Evolutionary conservation across 257 asterid species (phyloP).

Genomic region (Phtheirospermum japonicum): DNA sequence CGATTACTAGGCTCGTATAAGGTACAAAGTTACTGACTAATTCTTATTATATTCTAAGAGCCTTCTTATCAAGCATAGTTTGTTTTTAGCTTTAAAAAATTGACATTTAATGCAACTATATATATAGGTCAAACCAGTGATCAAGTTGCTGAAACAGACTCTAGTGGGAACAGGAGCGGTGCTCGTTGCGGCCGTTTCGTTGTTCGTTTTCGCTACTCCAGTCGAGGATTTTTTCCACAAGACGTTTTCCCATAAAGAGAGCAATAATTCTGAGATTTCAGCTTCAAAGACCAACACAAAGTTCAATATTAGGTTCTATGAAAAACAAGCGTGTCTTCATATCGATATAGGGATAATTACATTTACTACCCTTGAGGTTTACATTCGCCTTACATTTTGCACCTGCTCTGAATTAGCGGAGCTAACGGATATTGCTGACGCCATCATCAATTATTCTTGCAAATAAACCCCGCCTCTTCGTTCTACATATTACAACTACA

Average conservation of each 20-base stretch:
- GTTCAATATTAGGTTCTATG: constrained; percentile 54
- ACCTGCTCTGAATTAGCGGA: too few species aligned
- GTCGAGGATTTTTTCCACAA: constrained; percentile 63
- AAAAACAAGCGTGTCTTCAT: background rate
- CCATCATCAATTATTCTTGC: too few species aligned
- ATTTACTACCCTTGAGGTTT: too few species aligned
- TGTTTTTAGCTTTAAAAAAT: background rate
- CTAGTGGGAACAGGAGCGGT: constrained; percentile 82
- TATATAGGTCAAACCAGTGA: constrained; percentile 76
- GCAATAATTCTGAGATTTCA: constrained; percentile 36
- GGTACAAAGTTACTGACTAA: constrained; percentile 37
- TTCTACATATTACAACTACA: too few species aligned
- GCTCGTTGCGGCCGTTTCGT: constrained; percentile 64
- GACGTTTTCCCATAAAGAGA: constrained; percentile 39
- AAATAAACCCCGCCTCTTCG: too few species aligned
- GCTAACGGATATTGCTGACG: too few species aligned
- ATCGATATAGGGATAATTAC: too few species aligned
- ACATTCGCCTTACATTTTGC: too few species aligned
- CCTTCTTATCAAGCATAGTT: too few species aligned
- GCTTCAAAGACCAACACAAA: constrained; percentile 42
- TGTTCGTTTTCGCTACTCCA: constrained; percentile 75
- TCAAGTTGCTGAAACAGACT: constrained; percentile 84
- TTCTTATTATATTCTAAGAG: too few species aligned
- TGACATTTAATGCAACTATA: constrained; percentile 21
- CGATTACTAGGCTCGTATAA: constrained; percentile 77